Evolutionary conservation across 2,329 filamentous ascomycete genomes (phyloP).

Genomic region (Purpureocillium takamizusanense): DNA sequence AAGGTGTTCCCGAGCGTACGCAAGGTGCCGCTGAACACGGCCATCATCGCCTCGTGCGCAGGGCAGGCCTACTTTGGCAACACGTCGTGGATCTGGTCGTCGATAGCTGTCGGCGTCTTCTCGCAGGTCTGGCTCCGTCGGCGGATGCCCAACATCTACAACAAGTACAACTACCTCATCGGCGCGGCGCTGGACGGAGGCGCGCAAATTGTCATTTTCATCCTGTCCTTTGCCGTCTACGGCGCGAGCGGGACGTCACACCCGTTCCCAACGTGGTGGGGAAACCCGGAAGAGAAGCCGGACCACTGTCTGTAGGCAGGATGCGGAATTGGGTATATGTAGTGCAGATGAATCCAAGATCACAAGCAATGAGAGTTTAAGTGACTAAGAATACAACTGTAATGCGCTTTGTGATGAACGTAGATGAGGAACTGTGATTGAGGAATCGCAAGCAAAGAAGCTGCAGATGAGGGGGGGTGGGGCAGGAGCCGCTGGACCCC

Average conservation of each 20-base stretch:
- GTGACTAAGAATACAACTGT: too few relatives aligned
- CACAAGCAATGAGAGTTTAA: too few relatives aligned
- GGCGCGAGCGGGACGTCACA: conserved; percentile 12
- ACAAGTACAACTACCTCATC: conserved; percentile 18
- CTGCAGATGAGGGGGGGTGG: too few relatives aligned
- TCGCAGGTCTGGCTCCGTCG: conserved; percentile 16
- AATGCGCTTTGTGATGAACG: too few relatives aligned
- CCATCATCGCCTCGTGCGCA: conserved; percentile 28
- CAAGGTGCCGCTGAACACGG: conserved; percentile 1
- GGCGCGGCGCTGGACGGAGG: conserved; percentile 18
- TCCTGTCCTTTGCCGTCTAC: conserved; percentile 15
- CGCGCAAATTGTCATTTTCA: conserved; percentile 16
- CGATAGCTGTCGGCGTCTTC: conserved; percentile 22
- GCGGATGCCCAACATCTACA: conserved; percentile 13
- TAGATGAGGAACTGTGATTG: too few relatives aligned
- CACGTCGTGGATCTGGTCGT: conserved; percentile 22
- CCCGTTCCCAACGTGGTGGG: conserved; percentile 13
- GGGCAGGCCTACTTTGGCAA: conserved; percentile 29
- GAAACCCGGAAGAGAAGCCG: conserved; percentile 9
- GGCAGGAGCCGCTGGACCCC: too few relatives aligned
- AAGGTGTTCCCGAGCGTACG: conserved; percentile 11
- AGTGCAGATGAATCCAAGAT: too few relatives aligned
- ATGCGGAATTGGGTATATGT: too few relatives aligned
- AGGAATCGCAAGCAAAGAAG: too few relatives aligned
- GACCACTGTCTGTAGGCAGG: conserved; percentile 7